Evolutionary conservation across 1,284 basidiomycete genomes (phyloP), one percentile per base, ranked within the genome.

Genomic region (Heterobasidion parviporum): DNA sequence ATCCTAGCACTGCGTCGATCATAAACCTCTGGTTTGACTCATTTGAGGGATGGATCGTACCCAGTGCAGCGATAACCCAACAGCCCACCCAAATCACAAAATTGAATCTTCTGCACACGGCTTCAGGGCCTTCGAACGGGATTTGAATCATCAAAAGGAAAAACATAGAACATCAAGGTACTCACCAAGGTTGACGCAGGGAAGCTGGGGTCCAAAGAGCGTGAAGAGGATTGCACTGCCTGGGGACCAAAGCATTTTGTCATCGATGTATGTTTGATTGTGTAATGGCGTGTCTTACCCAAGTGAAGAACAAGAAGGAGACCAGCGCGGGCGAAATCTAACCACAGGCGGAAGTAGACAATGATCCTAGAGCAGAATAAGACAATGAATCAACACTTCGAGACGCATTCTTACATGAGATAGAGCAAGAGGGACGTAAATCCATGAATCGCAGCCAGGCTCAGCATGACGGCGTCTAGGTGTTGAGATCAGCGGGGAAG

Each of bases 341-440:
- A 63, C 74, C 73, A 73, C 38, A 72, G 62, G 14, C 65, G 67
- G 60, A 78, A 78, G 15, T 67, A 68, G 44, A 78, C 72, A 16
- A 80, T 74, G 18, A 74, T 68, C 77, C 79, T 81, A 49, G 48
- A 56, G 36, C 53, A 52, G 46, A 32, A 33, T 50, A 10, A 50
- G 38, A 26, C 6, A 52, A 34, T 12, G 2, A 36, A 18, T 45
- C 16, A 8, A 41, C 20, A 10, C 15, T 15, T 45, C 45, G 44
- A 38, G 33, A 7, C 6, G 18, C 6, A 8, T 4, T 56, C 73
- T 61, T 60, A 79, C 80, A 80, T 79, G 52, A 80, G 65, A 61
- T 78, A 79, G 46, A 77, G 60, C 45, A 77, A 61, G 32, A 80
- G 63, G 3, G 74, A 66, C 6, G 73, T 73, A 54, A 76, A 55